Conservation (phyloP, 2,329 filamentous ascomycete genomes). For the Pseudovirgaria hyperparasitica region DNA sequence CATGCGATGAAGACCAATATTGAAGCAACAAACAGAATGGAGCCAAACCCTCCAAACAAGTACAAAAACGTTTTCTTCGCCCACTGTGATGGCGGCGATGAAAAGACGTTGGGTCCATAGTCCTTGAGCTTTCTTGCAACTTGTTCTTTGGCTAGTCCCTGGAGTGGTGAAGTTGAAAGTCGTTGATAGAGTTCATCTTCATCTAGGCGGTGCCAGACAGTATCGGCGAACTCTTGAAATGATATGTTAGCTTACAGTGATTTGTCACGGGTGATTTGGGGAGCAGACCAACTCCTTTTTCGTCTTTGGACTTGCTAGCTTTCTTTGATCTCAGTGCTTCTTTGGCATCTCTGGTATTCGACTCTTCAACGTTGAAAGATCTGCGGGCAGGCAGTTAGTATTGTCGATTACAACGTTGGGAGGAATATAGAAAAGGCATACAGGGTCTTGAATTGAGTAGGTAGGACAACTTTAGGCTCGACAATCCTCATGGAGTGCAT, state of each 20-base stretch:
- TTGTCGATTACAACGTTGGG: too few species aligned
- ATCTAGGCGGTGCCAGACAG: constrained; percentile 56
- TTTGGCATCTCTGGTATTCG: too few species aligned
- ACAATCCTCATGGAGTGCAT: too few species aligned
- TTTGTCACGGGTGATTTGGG: too few species aligned
- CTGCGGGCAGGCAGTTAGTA: too few species aligned
- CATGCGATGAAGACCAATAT: constrained; percentile 67
- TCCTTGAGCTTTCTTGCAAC: constrained; percentile 41
- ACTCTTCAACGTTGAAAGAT: too few species aligned
- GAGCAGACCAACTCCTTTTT: too few species aligned
- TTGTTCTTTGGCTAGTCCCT: constrained; percentile 50
- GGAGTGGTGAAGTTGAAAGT: constrained; percentile 41
- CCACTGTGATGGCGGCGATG: constrained; percentile 49
- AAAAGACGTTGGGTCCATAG: constrained; percentile 55
- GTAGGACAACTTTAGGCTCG: too few species aligned
- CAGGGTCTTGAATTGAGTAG: too few species aligned
- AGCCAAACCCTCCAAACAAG: constrained; percentile 66
- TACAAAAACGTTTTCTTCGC: constrained; percentile 50
- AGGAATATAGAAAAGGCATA: too few species aligned
- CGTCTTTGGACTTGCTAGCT: too few species aligned
- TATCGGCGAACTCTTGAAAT: constrained; percentile 29
- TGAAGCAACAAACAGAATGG: constrained; percentile 53
- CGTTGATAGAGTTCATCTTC: constrained; percentile 46
- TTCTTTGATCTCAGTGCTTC: too few species aligned
- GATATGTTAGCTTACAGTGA: constrained; percentile 3